These are phyloP conservation scores for Soucietia sequanensis DNA, from an alignment of 805 yeast species.

Conservation along the genomic window DNA sequence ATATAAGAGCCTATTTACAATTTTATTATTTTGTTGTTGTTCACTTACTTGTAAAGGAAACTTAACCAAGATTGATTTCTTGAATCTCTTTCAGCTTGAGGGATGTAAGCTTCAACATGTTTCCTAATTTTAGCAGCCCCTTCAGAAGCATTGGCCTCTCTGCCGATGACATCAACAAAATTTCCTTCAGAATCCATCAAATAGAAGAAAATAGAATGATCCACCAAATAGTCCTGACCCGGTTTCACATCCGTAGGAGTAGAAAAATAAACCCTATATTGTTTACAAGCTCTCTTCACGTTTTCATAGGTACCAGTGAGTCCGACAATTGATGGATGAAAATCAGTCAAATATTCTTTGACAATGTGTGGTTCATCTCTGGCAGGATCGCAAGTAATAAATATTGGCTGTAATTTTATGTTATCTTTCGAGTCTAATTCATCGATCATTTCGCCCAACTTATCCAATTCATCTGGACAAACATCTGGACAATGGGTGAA, in stretches of 20 bases:
- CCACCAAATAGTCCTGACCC: slow-evolving; percentile 95
- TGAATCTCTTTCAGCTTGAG: slow-evolving; percentile 65
- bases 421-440: slow-evolving; percentile 54
- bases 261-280: slow-evolving; percentile 93
- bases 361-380: slow-evolving; percentile 87
- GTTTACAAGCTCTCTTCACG: slow-evolving; percentile 81
- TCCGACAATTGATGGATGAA: slow-evolving; percentile 87
- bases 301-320: slow-evolving; percentile 88
- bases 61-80: slow-evolving; percentile 62
- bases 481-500: slow-evolving; percentile 98
- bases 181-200: slow-evolving; percentile 98
- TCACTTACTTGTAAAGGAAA: slow-evolving; percentile 47
- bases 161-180: slow-evolving; percentile 91
- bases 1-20: slow-evolving; percentile 4
- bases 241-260: slow-evolving; percentile 93
- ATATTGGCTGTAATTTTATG: slow-evolving; percentile 75
- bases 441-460: slow-evolving; percentile 71
- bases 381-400: slow-evolving; percentile 96
- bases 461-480: slow-evolving; percentile 97
- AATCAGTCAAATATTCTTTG: slow-evolving; percentile 79
- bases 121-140: slow-evolving; percentile 76
- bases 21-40: neutral
- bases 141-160: slow-evolving; percentile 77
- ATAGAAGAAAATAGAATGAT: slow-evolving; percentile 95
- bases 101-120: slow-evolving; percentile 73